Percentiles rank a stretch among this genome's conserved stretches.
Conservation (phyloP, 257 asterid genomes). For the Penstemon barbatus region DNA sequence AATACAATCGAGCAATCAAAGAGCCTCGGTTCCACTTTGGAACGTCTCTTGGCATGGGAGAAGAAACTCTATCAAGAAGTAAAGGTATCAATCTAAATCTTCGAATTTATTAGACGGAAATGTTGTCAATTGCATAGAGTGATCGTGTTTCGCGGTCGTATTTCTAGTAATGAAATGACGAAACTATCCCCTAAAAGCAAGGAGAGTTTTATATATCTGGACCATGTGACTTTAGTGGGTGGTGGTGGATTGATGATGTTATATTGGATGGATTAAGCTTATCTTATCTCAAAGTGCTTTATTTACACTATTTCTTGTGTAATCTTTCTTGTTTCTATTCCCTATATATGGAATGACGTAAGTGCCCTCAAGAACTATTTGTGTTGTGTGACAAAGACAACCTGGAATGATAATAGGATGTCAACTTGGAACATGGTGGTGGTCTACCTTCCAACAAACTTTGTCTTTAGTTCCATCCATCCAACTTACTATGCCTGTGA, state of each 20-base stretch:
- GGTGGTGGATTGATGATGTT: conserved; percentile 31
- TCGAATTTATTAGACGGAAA: conserved; percentile 32
- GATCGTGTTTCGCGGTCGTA: conserved; percentile 23
- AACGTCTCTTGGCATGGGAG: conserved; percentile 97
- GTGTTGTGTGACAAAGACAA: conserved; percentile 35
- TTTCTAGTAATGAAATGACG: conserved; percentile 28
- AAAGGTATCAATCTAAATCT: conserved; percentile 57
- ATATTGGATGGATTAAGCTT: conserved; percentile 33
- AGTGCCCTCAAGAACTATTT: conserved; percentile 33
- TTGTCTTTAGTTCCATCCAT: conserved; percentile 32
- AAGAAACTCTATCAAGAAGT: conserved; percentile 92
- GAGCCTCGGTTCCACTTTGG: conserved; percentile 88
- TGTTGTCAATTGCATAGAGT: conserved; percentile 37
- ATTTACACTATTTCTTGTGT: conserved; percentile 22
- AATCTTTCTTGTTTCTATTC: conserved; percentile 29
- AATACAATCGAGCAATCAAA: conserved; percentile 56
- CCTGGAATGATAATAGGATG: conserved; percentile 41
- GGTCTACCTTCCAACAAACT: conserved; percentile 41
- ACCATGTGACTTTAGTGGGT: conserved; percentile 30
- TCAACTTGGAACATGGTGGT: conserved; percentile 43
- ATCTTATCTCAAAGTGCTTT: conserved; percentile 32
- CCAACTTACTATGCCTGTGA: conserved; percentile 25
- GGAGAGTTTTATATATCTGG: conserved; percentile 20
- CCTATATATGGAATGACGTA: conserved; percentile 33
- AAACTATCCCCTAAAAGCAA: conserved; percentile 25